Evolutionary conservation across 768 basidiomycete genomes (phyloP).

Genomic region (Trametes meyenii): DNA sequence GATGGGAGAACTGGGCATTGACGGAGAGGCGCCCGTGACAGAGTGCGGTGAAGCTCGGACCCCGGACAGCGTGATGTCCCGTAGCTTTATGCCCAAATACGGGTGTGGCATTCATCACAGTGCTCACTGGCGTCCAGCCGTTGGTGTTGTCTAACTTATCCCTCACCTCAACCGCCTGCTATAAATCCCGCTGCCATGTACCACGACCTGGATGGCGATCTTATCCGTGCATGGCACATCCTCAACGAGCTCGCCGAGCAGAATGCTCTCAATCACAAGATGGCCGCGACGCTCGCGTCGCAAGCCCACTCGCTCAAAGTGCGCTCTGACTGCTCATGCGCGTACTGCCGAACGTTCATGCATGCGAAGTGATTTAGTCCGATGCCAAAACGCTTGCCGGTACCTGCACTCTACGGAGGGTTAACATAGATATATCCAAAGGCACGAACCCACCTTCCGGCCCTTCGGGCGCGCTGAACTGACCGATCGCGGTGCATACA

Average conservation of each 20-base stretch:
- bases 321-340: conserved; percentile 17
- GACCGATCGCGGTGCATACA: conserved; percentile 37
- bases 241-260: conserved; percentile 83
- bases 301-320: conserved; percentile 81
- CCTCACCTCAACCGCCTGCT: neutral
- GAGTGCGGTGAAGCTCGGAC: no score
- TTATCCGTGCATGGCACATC: conserved; percentile 76
- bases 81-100: no score
- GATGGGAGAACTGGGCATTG: no score
- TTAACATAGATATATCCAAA: conserved; percentile 86
- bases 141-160: neutral
- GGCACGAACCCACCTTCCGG: conserved; percentile 46
- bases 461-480: conserved; percentile 42
- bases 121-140: neutral
- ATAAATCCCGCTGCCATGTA: conserved; percentile 26
- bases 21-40: no score
- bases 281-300: conserved; percentile 65
- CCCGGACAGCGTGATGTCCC: no score
- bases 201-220: conserved; percentile 63
- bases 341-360: conserved; percentile 14
- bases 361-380: conserved; percentile 46
- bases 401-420: conserved; percentile 79
- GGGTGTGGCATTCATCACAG: neutral
- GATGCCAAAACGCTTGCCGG: conserved; percentile 72
- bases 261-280: conserved; percentile 78